Base-by-base conservation (phyloP, 495 filamentous ascomycete genomes). In the Penicillium longicatenatum region DNA sequence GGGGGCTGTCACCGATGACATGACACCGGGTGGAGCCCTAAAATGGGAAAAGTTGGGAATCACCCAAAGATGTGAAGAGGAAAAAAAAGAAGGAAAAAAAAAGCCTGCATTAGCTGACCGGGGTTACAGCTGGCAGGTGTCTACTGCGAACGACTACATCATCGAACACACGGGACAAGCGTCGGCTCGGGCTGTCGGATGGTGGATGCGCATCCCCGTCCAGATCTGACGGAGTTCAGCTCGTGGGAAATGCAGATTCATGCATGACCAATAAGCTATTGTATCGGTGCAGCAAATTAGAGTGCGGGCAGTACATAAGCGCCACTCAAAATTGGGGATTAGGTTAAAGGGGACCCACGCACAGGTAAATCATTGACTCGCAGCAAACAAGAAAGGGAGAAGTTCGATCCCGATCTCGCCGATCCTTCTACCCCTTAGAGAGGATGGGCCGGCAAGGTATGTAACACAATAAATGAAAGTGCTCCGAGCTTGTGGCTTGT, bases 401-500 rank as follows among this genome's bases (percentile, higher is more conserved):
- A 44, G n/a, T 19, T 19, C 17, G 41, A 44, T 44, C 41, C 41
- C 41, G 41, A 44, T 44, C 41, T n/a, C 17, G 9, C 14, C 31
- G 31, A 39, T 39, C 37, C 6, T n/a, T 10, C 6, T 10, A 35
- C 16, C 14, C 37, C 37, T 17, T 17, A 14, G 31, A 9, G 31
- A 9, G 31, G 12, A 14, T 3, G 12, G 8, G 37, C 37, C 37
- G 37, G 37, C 37, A 39, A 39, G 37, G 37, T 39, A 39, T 39
- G 37, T 39, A 39, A 39, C 12, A 35, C 31, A 35, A 35, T 35
- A 39, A 46, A 22, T 9, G 7, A 24, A 46, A 22, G 19, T 49
- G 60, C 59, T 57, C 56, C 57, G 49, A 56, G 57, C 48, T 17
- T 26, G 37, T 39, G 37, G 37, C 37, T 48, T 60, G 63, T 66